Evolutionary conservation across 768 basidiomycete species (phyloP).

Genomic region (Crassisporium funariophilum): DNA sequence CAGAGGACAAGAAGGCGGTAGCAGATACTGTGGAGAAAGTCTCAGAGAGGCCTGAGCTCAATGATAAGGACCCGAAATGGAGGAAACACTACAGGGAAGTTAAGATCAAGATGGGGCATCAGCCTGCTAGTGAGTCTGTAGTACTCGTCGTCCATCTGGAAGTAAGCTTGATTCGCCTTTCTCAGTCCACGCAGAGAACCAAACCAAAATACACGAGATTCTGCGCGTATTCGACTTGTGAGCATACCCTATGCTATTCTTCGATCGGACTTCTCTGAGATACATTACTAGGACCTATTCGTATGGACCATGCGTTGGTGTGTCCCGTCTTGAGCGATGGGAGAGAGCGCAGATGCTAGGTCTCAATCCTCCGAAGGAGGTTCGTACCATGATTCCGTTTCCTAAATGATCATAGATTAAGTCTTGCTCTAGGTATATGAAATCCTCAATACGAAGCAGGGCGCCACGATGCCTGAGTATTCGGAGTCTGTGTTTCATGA

Average conservation of each 20-base stretch:
- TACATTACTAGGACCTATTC: slow-evolving; percentile 59
- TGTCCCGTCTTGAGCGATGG: slow-evolving; percentile 87
- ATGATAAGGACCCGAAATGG: slow-evolving; percentile 55
- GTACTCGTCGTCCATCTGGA: background rate
- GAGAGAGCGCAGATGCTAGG: slow-evolving; percentile 79
- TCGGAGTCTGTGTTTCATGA: slow-evolving; percentile 64
- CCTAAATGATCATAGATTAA: background rate
- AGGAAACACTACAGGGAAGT: slow-evolving; percentile 49
- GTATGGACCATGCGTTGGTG: slow-evolving; percentile 79
- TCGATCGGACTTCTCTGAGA: slow-evolving; percentile 2
- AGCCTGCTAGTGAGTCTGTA: slow-evolving; percentile 60
- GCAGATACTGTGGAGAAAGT: slow-evolving; percentile 20
- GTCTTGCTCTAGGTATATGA: slow-evolving; percentile 60
- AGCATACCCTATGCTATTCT: slow-evolving; percentile 18
- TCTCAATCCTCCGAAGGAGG: slow-evolving; percentile 79
- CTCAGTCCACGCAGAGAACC: slow-evolving; percentile 65
- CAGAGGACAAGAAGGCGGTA: slow-evolving; percentile 14
- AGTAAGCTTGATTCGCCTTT: background rate
- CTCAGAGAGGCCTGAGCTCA: slow-evolving; percentile 34
- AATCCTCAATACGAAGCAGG: slow-evolving; percentile 74
- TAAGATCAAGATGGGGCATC: slow-evolving; percentile 53
- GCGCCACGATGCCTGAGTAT: slow-evolving; percentile 52
- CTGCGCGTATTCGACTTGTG: slow-evolving; percentile 81
- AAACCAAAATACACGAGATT: slow-evolving; percentile 69
- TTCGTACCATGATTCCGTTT: background rate